Conservation (phyloP, 345 rosid species). For the Excoecaria cochinchinensis region DNA sequence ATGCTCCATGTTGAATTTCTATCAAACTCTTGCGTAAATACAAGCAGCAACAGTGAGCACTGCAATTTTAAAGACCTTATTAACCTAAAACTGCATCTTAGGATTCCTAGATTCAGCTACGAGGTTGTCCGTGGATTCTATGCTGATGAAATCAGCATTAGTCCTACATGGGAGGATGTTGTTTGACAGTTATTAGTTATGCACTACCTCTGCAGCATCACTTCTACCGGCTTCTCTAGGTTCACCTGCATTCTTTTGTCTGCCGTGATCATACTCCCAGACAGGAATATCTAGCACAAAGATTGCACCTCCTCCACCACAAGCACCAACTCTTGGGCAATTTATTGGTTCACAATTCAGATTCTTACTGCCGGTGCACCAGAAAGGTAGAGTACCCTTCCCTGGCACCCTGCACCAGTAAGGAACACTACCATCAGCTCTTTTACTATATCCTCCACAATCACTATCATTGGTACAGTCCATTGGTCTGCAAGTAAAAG, state of each 20-base stretch:
- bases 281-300: neutral
- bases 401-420: constrained; percentile 7
- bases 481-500: constrained; percentile 8
- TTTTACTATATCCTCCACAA: neutral
- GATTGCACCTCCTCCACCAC: neutral
- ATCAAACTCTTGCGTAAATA: neutral
- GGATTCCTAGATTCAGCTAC: neutral
- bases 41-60: neutral
- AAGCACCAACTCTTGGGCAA: neutral
- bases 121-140: neutral
- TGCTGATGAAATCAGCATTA: neutral
- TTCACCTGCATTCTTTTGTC: neutral
- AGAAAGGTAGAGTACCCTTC: neutral
- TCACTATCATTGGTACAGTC: neutral
- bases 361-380: neutral
- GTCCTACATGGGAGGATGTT: neutral
- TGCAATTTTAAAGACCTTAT: neutral
- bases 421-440: neutral
- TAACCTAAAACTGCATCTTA: neutral
- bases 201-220: neutral
- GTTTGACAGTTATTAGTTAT: constrained; percentile 1
- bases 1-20: neutral
- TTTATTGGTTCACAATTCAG: neutral
- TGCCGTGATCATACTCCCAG: neutral
- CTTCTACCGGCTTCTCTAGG: neutral